phyloP scores from a whole-genome alignment of 768 basidiomycete species.

The Trametopsis cervina region DNA sequence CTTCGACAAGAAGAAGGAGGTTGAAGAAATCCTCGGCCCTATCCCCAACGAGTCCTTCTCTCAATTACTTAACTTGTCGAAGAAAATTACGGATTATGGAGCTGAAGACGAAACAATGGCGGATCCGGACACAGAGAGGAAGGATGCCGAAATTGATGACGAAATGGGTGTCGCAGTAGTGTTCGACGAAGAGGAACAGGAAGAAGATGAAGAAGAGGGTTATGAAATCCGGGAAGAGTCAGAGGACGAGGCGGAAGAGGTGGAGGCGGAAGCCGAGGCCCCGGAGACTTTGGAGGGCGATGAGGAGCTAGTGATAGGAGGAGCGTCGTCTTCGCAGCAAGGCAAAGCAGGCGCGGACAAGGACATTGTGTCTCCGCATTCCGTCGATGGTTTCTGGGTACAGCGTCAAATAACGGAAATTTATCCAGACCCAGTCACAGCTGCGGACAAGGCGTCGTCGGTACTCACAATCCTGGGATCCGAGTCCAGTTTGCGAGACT shows the following conservation, averaged over 20 bases:
- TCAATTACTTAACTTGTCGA: slow-evolving; percentile 76
- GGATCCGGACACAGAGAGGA: slow-evolving; percentile 74
- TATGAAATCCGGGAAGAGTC: slow-evolving; percentile 82
- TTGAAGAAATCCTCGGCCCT: slow-evolving; percentile 69
- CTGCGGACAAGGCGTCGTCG: slow-evolving; percentile 81
- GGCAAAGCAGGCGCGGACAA: slow-evolving; percentile 55
- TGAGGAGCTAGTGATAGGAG: slow-evolving; percentile 74
- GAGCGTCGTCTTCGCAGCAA: slow-evolving; percentile 37
- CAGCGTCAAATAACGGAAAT: slow-evolving; percentile 88
- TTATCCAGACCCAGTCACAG: slow-evolving; percentile 91
- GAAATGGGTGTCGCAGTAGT: slow-evolving; percentile 97
- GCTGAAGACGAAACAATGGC: slow-evolving; percentile 76
- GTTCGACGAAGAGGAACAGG: slow-evolving; percentile 95
- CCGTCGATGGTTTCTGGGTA: slow-evolving; percentile 97
- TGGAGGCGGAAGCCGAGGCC: slow-evolving; percentile 39
- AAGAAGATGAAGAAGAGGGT: slow-evolving; percentile 84
- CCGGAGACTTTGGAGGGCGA: slow-evolving; percentile 42
- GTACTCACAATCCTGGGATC: slow-evolving; percentile 84
- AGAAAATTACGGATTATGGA: slow-evolving; percentile 95
- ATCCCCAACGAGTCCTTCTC: slow-evolving; percentile 71
- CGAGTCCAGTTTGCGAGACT: slow-evolving; percentile 83
- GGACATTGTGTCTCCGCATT: slow-evolving; percentile 81
- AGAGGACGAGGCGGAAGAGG: slow-evolving; percentile 68
- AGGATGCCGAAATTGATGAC: slow-evolving; percentile 89
- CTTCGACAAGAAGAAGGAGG: slow-evolving; percentile 95